These are phyloP conservation scores for Entomortierella beljakovae DNA, from an alignment of 192 early-diverging fungal species.

Conservation along the genomic window DNA sequence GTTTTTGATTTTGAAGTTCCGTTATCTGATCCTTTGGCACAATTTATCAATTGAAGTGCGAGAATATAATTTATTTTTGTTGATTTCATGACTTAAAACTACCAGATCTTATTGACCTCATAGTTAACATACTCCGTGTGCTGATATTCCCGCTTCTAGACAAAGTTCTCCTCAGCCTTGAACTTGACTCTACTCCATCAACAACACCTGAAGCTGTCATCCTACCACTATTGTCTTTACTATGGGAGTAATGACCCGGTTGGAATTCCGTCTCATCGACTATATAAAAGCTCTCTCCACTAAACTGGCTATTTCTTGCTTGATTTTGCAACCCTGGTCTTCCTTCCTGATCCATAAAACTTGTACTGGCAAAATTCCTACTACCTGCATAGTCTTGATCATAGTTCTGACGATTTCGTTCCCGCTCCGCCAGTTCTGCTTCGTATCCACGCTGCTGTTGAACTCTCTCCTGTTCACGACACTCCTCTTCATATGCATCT, in stretches of 20 bases:
- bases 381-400: not conserved
- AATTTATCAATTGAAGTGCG: too few relatives aligned
- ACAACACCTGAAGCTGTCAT: not conserved
- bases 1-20: too few relatives aligned
- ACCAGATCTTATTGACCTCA: constrained; percentile 18
- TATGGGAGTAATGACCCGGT: not conserved
- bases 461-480: constrained; percentile 18
- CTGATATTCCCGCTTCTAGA: constrained; percentile 17
- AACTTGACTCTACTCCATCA: not conserved
- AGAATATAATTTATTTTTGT: too few relatives aligned
- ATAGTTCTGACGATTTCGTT: constrained; percentile 6
- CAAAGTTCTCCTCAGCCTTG: not conserved
- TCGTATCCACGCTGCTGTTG: constrained; percentile 3
- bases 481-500: constrained; percentile 42
- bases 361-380: not conserved
- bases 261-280: constrained; percentile 12
- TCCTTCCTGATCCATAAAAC: not conserved
- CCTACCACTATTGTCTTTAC: not conserved
- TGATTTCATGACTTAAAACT: not conserved
- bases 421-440: not conserved
- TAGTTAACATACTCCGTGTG: constrained; percentile 24
- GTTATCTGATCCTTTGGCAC: too few relatives aligned
- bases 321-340: not conserved
- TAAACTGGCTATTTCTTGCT: constrained; percentile 12
- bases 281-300: constrained; percentile 23